Evolutionary conservation across 345 rosid genomes (phyloP), one percentile per base, ranked within the genome.

Genomic region (Acer saccharum): DNA sequence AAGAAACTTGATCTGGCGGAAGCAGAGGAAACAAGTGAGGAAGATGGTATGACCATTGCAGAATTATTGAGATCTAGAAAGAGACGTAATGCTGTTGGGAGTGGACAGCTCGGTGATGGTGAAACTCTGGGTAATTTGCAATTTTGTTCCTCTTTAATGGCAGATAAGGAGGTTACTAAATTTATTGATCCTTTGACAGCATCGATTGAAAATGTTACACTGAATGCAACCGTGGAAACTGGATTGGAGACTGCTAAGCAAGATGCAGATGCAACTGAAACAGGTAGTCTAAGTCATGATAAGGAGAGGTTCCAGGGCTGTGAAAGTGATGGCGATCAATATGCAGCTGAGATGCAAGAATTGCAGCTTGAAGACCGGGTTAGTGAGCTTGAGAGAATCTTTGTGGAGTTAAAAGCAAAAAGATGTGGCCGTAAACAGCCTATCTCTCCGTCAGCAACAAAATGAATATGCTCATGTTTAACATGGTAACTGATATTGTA

Each of bases 241-340:
- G 44, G 21, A 65, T 35, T 7, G 23, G 41, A 66, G 48, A 29
- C 61, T 25, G 48, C 20, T 21, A 41, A 16, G 9, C 69, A 71
- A 25, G 65, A 6, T 71, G 76, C 65, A 7, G 50, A 58, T 46
- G 73, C 60, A 18, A 65, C 46, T 25, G 13, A 41, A 2, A 21
- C 68, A 72, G 74, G 57, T 8, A 73, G 27, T 67, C 52, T 14
- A 67, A n/a, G 10, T 67, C 52, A n/a, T 20, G 35, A 18, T 14
- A 32, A 0, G 48, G 21, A 4, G n/a, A 14, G 54, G 20, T 20
- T 7, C 48, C 16, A 57, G 9, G 66, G 57, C 55, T 12, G 68
- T 41, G 10, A 54, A 41, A n/a, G 7, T 1, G 9, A 60, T 20
- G 5, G 9, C 16, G 5, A 23, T 29, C 43, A 73, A 17, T 13